Conservation (phyloP, 352 stramenopile genomes). For the Sclerospora graminicola region DNA sequence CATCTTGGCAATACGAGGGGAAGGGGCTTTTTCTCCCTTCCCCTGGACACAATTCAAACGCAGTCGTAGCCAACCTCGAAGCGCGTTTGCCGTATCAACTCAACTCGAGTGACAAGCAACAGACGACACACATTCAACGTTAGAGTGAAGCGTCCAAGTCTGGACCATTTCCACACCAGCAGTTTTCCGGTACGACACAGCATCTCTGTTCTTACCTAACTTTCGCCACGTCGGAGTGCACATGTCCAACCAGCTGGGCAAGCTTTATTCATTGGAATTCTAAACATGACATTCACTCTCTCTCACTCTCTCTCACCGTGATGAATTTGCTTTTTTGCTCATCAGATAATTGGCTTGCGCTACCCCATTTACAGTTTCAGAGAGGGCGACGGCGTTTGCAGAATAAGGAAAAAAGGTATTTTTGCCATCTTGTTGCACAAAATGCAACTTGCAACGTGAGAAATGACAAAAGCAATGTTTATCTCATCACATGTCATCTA, state of each 20-base stretch:
- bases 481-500: too few species aligned
- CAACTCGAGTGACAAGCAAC: constrained; percentile 15
- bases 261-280: constrained; percentile 16
- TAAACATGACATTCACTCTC: constrained; percentile 19
- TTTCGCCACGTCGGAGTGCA: constrained; percentile 5
- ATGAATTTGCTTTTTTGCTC: constrained; percentile 1
- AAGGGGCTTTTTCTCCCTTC: constrained; percentile 17
- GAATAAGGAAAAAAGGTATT: too few species aligned
- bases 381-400: neutral
- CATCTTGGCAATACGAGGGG: constrained; percentile 5
- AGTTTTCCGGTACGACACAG: constrained; percentile 8
- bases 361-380: neutral
- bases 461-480: too few species aligned
- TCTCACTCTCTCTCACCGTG: constrained; percentile 4
- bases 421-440: neutral
- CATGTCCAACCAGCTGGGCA: constrained; percentile 6
- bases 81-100: constrained; percentile 16
- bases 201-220: neutral
- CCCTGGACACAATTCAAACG: constrained; percentile 13
- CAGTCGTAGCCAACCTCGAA: constrained; percentile 5
- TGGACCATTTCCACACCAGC: neutral
- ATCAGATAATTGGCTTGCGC: constrained; percentile 7
- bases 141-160: neutral
- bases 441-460: constrained; percentile 6
- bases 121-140: constrained; percentile 8